Evolutionary conservation across 2,329 filamentous ascomycete species (phyloP).

Genomic region (Eurotiales sp.): DNA sequence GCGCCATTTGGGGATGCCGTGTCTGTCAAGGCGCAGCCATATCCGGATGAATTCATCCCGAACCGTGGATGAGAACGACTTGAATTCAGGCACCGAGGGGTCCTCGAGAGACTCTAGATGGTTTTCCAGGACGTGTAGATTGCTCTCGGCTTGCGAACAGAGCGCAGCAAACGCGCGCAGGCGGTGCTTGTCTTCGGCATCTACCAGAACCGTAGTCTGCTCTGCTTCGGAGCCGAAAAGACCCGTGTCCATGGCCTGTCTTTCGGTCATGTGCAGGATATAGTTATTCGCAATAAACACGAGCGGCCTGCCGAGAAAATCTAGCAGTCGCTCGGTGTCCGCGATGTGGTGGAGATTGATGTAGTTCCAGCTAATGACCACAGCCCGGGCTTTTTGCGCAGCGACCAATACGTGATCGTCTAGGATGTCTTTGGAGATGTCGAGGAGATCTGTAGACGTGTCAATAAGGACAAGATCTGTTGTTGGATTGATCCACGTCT

Average conservation of each 20-base stretch:
- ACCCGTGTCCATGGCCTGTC: background rate
- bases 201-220: background rate
- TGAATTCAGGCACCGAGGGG: background rate
- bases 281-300: background rate
- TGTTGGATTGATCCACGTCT: slow-evolving; percentile 2
- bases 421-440: background rate
- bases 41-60: background rate
- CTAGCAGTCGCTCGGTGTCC: background rate
- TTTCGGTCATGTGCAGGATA: slow-evolving; percentile 1
- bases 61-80: background rate
- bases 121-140: background rate
- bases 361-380: background rate
- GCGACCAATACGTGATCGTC: background rate
- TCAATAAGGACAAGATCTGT: background rate
- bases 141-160: background rate
- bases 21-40: slow-evolving; percentile 1
- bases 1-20: background rate
- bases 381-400: background rate
- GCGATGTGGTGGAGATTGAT: slow-evolving; percentile 3
- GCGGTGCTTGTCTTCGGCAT: background rate
- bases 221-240: background rate
- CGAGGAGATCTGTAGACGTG: background rate
- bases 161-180: background rate
- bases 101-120: background rate
- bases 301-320: background rate